These are phyloP conservation scores for Coemansia sp. DNA, from an alignment of 192 early-diverging fungal species.

Conservation along the genomic window DNA sequence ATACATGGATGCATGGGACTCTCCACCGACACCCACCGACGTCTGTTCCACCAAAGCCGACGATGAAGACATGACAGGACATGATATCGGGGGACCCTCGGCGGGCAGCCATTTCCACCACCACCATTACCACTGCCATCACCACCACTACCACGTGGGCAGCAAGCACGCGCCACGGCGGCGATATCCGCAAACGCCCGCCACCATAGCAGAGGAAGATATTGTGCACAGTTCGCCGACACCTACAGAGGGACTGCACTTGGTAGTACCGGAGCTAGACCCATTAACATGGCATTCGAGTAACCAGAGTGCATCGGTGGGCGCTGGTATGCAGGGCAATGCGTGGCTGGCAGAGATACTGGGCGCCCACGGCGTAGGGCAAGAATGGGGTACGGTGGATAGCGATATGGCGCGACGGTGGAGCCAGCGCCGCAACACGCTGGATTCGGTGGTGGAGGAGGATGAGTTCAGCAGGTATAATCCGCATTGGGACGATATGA, in stretches of 20 bases:
- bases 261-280: constrained; percentile 11
- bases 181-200: constrained; percentile 11
- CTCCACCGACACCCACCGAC: constrained; percentile 7
- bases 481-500: constrained; percentile 63
- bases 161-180: constrained; percentile 13
- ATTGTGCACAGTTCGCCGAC: neutral
- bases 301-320: neutral
- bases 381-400: constrained; percentile 25
- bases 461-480: constrained; percentile 37
- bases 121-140: constrained; percentile 38
- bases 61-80: constrained; percentile 3
- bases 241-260: neutral
- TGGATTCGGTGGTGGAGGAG: constrained; percentile 34
- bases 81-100: neutral
- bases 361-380: constrained; percentile 32
- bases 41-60: constrained; percentile 4
- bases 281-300: constrained; percentile 45
- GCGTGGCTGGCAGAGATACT: constrained; percentile 40
- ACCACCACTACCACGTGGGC: constrained; percentile 19
- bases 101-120: constrained; percentile 32
- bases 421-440: constrained; percentile 33
- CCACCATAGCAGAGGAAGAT: neutral
- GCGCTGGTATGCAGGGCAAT: constrained; percentile 9
- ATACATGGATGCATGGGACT: constrained; percentile 25
- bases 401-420: constrained; percentile 22